Evolutionary conservation across 345 rosid genomes (phyloP).

Genomic region (Orychophragmus violaceus): DNA sequence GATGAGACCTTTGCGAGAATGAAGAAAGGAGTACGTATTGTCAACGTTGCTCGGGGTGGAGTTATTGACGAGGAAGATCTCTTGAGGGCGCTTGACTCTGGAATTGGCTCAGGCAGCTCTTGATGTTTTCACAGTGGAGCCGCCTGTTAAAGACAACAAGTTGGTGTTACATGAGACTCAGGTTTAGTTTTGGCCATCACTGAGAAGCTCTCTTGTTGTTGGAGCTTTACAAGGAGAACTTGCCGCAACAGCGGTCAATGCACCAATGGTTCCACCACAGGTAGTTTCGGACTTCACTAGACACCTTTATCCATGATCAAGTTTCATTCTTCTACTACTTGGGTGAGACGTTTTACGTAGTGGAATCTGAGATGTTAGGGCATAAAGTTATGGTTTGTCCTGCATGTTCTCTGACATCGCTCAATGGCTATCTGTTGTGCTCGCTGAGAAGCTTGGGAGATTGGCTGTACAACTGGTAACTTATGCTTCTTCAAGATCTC

Average conservation of each 20-base stretch:
- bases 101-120: conserved; percentile 51
- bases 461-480: conserved; percentile 48
- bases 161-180: conserved; percentile 53
- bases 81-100: conserved; percentile 38
- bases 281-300: conserved; percentile 17
- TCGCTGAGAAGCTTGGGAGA: conserved; percentile 60
- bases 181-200: conserved; percentile 15
- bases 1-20: conserved; percentile 45
- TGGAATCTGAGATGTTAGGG: background rate
- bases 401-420: background rate
- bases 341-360: background rate
- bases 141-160: conserved; percentile 36
- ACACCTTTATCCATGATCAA: background rate
- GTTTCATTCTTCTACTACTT: background rate
- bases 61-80: conserved; percentile 53
- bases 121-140: conserved; percentile 49
- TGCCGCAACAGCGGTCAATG: conserved; percentile 48
- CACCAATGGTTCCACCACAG: conserved; percentile 57
- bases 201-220: conserved; percentile 45
- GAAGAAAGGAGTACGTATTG: conserved; percentile 48
- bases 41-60: conserved; percentile 51
- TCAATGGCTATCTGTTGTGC: conserved; percentile 22
- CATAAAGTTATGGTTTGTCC: background rate
- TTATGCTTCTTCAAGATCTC: conserved; percentile 56
- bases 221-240: conserved; percentile 54